Evolutionary conservation across 257 asterid species (phyloP).

Genomic region (Perilla frutescens): DNA sequence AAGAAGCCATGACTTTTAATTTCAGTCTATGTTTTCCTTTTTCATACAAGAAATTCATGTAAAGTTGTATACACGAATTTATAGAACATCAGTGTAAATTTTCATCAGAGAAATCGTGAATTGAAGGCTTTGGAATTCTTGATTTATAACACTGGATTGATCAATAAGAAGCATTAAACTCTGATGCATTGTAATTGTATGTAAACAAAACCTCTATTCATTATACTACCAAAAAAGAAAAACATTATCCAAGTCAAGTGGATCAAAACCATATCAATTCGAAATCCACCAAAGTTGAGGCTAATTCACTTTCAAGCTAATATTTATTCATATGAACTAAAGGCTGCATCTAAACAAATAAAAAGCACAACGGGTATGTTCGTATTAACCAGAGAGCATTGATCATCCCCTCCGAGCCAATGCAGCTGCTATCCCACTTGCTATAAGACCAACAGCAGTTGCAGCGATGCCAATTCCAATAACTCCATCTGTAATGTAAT

Average conservation of each 20-base stretch:
- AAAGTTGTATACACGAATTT: background rate
- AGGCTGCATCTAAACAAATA: constrained; percentile 19
- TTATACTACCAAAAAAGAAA: constrained; percentile 1
- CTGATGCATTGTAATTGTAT: background rate
- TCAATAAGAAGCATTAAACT: constrained; percentile 4
- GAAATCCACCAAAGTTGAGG: constrained; percentile 13
- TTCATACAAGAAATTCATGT: background rate
- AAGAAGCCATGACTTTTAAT: too few species aligned
- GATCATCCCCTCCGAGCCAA: constrained; percentile 57
- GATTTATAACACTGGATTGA: background rate
- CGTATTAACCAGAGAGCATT: background rate
- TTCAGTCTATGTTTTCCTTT: too few species aligned
- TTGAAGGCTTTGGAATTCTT: background rate
- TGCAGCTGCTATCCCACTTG: constrained; percentile 71
- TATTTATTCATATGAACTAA: constrained; percentile 22
- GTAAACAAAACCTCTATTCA: constrained; percentile 18
- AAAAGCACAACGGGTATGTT: background rate
- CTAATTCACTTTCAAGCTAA: background rate
- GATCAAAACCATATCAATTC: constrained; percentile 2
- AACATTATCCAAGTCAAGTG: background rate
- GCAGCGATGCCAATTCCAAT: constrained; percentile 79
- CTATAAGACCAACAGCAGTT: constrained; percentile 66
- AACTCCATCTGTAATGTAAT: constrained; percentile 72
- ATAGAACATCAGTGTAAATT: background rate
- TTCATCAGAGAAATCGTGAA: background rate